Conservation (phyloP, 768 basidiomycete genomes). For the Psilocybe tampanensis region DNA sequence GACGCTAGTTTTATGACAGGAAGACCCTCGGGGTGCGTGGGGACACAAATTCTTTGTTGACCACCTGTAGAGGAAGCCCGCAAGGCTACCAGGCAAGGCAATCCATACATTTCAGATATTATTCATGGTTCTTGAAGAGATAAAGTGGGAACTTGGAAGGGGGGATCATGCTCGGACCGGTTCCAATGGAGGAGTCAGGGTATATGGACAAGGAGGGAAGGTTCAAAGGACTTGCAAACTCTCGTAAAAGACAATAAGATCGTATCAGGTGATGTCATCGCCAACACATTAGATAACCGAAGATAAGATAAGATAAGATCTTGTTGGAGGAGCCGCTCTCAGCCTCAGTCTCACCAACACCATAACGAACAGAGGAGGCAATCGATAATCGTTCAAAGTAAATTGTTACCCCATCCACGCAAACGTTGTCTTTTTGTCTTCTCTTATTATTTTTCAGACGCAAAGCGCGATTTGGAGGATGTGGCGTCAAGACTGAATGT, state of each 20-base stretch:
- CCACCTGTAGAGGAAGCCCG: too few species aligned
- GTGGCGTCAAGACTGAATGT: too few species aligned
- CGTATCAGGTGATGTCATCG: conserved; percentile 21
- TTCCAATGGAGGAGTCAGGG: background rate
- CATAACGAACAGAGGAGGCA: too few species aligned
- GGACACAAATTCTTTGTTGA: background rate
- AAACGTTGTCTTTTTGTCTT: too few species aligned
- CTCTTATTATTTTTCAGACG: too few species aligned
- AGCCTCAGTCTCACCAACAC: too few species aligned
- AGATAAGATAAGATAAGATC: conserved; percentile 23
- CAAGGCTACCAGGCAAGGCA: too few species aligned
- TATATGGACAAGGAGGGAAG: conserved; percentile 22
- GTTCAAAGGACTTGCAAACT: conserved; percentile 19
- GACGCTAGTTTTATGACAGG: background rate
- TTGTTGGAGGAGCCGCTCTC: too few species aligned
- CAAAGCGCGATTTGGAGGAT: too few species aligned
- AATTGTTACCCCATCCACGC: too few species aligned
- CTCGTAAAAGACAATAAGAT: conserved; percentile 24
- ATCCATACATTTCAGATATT: background rate
- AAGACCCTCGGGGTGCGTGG: background rate
- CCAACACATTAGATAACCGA: conserved; percentile 5
- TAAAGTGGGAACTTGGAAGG: background rate
- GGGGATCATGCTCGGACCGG: conserved; percentile 11
- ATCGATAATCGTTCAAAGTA: too few species aligned
- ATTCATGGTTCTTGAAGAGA: background rate